A percentile compares a stretch with the other conserved stretches of the same genome.
phyloP scores from a whole-genome alignment of 495 filamentous ascomycete genomes.

The Beverwykella pulmonaria region DNA sequence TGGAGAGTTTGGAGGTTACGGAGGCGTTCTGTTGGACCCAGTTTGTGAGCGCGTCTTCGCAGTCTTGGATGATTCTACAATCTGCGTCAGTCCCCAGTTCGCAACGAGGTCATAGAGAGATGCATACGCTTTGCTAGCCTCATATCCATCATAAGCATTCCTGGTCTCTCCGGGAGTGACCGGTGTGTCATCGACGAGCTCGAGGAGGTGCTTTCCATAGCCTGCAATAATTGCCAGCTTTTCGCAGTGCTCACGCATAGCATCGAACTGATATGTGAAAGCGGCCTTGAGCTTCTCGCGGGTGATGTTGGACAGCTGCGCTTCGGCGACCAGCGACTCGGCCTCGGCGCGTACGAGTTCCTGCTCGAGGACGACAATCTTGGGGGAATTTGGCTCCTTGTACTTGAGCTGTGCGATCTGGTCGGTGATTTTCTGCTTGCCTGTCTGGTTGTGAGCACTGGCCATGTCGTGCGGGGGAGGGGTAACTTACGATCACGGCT shows the following conservation, averaged over 20 bases:
- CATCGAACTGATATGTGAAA: slow-evolving; percentile 98
- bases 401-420: slow-evolving; percentile 99
- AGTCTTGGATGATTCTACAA: slow-evolving; percentile 91
- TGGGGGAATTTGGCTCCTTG: slow-evolving; percentile 97
- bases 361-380: slow-evolving; percentile 96
- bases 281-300: slow-evolving; percentile 98
- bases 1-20: slow-evolving; percentile 81
- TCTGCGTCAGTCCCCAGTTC: slow-evolving; percentile 13
- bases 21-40: slow-evolving; percentile 90
- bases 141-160: slow-evolving; percentile 95
- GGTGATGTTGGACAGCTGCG: slow-evolving; percentile 97
- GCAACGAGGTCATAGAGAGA: too few relatives aligned
- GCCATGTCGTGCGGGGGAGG: slow-evolving; percentile 1
- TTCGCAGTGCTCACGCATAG: slow-evolving; percentile 95
- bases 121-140: slow-evolving; percentile 82
- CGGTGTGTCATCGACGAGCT: slow-evolving; percentile 92
- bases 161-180: slow-evolving; percentile 97
- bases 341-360: slow-evolving; percentile 98
- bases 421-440: slow-evolving; percentile 99
- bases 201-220: slow-evolving; percentile 93
- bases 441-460: slow-evolving; percentile 47
- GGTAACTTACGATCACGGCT: slow-evolving; percentile 83
- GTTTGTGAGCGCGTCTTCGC: slow-evolving; percentile 94
- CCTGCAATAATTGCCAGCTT: slow-evolving; percentile 97
- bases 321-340: slow-evolving; percentile 96